Evolutionary conservation across 192 early-diverging fungal species (phyloP), one percentile per base, ranked within the genome.

Genomic region (Coemansia sp.): DNA sequence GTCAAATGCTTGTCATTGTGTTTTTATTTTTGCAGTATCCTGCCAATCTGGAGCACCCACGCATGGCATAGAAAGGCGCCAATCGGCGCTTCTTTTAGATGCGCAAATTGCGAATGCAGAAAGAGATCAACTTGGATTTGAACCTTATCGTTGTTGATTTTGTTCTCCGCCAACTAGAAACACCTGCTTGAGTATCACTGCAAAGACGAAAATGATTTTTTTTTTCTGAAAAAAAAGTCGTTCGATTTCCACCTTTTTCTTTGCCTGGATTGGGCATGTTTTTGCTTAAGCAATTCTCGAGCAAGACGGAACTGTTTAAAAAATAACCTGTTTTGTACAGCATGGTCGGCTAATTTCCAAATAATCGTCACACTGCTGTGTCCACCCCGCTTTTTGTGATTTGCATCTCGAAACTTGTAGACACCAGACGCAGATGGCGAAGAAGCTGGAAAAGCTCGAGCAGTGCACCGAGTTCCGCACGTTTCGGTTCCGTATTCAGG

Each of bases 401-500:
- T 10, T 31, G 14, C 14, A 32, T 28, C 28, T 45, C 36, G 22
- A 61, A 28, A 7, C 14, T 54, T 75, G 72, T 80, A 80, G 87
- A 34, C 89, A 91, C 55, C 89, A 91, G 76, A 89, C 89, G 32
- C 82, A 88, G 45, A 91, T 89, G 86, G 89, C 89, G 14, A 91
- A 91, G 58, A 89, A 89, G 71, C 86, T 91, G 76, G 85, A 89
- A 52, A 86, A 88, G 48, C 82, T 90, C 18, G 86, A 87, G 62
- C 85, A 88, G 59, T 89, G 85, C n/a, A 80, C 84, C 22, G 88
- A 90, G 48, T 92, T 89, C 70, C 77, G 86, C n/a, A 85, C 89
- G n/a, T 92, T 92, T 79, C 88, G 90, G 54, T 92, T 92, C 72
- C 87, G 90, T n/a, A 92, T 92, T 69, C 88, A 89, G 71, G 85